A percentile compares a stretch with the other conserved stretches of the same genome.
These are phyloP conservation scores for Plectosphaerella plurivora DNA, from an alignment of 2,329 filamentous ascomycete species.

Conservation along the genomic window DNA sequence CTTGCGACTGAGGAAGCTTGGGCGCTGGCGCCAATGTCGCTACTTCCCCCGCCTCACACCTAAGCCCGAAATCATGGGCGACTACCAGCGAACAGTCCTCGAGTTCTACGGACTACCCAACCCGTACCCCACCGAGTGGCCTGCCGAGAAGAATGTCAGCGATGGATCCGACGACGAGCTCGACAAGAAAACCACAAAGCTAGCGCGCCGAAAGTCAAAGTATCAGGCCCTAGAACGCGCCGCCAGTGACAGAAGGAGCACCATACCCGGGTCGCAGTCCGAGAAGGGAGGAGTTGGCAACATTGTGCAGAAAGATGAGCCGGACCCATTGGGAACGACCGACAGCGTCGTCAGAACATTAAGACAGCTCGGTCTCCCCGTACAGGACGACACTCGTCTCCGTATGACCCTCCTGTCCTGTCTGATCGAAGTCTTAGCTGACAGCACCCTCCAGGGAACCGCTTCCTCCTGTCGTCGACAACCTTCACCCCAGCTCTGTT, in stretches of 20 bases:
- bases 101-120: slow-evolving; percentile 86
- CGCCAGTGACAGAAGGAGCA: slow-evolving; percentile 63
- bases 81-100: slow-evolving; percentile 72
- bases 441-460: slow-evolving; percentile 58
- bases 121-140: slow-evolving; percentile 81
- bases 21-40: too few relatives aligned
- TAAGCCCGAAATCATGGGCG: slow-evolving; percentile 45
- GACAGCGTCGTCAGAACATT: slow-evolving; percentile 83
- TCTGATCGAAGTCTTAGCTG: slow-evolving; percentile 13
- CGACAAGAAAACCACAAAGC: slow-evolving; percentile 40
- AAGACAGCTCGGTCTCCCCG: slow-evolving; percentile 68
- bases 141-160: slow-evolving; percentile 70
- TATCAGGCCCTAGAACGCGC: slow-evolving; percentile 81
- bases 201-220: slow-evolving; percentile 64
- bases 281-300: slow-evolving; percentile 65
- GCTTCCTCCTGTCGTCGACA: slow-evolving; percentile 91
- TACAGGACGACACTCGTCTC: slow-evolving; percentile 78
- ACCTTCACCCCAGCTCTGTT: slow-evolving; percentile 92
- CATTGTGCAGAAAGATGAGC: slow-evolving; percentile 84
- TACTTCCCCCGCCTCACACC: too few relatives aligned
- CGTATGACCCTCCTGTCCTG: slow-evolving; percentile 44
- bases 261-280: slow-evolving; percentile 63
- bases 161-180: slow-evolving; percentile 60
- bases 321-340: slow-evolving; percentile 82
- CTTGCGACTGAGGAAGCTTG: not conserved